Conservation (phyloP, 2,329 filamentous ascomycete species). For the Pyrenophora graminea region DNA sequence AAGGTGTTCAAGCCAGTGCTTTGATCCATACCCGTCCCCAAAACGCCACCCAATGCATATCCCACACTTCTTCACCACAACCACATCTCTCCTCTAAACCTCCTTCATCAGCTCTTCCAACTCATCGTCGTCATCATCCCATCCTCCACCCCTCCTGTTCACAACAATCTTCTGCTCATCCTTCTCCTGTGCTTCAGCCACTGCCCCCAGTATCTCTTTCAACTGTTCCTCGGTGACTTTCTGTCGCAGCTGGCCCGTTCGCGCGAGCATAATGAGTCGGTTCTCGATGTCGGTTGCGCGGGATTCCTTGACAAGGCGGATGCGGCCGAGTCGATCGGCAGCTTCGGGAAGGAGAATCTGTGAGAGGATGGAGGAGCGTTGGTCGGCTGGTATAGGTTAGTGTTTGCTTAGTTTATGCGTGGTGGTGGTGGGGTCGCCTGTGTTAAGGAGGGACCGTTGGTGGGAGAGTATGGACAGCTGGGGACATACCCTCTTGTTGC, state of each 20-base stretch:
- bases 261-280: conserved; percentile 86
- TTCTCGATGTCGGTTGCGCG: conserved; percentile 91
- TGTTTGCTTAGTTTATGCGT: background rate
- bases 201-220: conserved; percentile 84
- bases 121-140: conserved; percentile 81
- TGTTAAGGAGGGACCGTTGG: conserved; percentile 10
- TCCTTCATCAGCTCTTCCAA: conserved; percentile 57
- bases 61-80: background rate
- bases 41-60: conserved; percentile 21
- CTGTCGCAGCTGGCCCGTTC: conserved; percentile 79
- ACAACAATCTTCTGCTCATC: conserved; percentile 78
- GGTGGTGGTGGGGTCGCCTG: conserved; percentile 30
- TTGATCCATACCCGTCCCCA: background rate
- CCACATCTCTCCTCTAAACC: conserved; percentile 23
- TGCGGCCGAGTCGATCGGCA: conserved; percentile 88
- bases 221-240: conserved; percentile 93
- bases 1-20: background rate
- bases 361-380: conserved; percentile 75
- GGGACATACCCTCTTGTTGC: conserved; percentile 27
- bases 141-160: conserved; percentile 74
- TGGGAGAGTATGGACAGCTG: conserved; percentile 43
- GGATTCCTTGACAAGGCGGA: conserved; percentile 91
- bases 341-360: conserved; percentile 96
- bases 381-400: conserved; percentile 61
- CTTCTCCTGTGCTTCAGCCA: conserved; percentile 72